Evolutionary conservation across 139 green algal species (phyloP).

Genomic region (Trebouxia sp.): DNA sequence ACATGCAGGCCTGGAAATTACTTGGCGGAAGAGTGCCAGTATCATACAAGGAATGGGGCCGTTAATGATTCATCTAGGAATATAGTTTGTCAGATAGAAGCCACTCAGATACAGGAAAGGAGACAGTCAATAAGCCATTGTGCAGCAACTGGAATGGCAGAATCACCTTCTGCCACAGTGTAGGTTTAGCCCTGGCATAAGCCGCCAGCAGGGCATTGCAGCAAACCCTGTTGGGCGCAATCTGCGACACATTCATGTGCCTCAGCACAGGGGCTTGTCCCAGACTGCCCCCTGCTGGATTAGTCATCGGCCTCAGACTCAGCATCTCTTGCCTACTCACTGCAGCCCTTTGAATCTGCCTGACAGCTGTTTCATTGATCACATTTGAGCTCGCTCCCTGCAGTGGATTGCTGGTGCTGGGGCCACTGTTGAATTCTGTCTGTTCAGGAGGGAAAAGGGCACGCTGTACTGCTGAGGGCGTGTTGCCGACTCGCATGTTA

Average conservation of each 20-base stretch:
- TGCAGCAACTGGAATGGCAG: background rate
- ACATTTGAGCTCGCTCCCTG: background rate
- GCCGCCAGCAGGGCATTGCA: conserved; percentile 89
- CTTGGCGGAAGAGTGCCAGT: too few species aligned
- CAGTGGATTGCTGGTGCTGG: background rate
- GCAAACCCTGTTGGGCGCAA: conserved; percentile 76
- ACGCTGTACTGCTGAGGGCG: background rate
- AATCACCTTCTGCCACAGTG: conserved; percentile 51
- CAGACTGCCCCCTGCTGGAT: background rate
- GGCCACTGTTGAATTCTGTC: too few species aligned
- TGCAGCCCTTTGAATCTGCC: conserved; percentile 4
- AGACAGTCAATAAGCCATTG: too few species aligned
- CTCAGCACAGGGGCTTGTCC: conserved; percentile 3
- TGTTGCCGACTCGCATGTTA: background rate
- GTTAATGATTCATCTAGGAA: too few species aligned
- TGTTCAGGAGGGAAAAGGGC: background rate
- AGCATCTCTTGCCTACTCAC: background rate
- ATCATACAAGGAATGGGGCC: too few species aligned
- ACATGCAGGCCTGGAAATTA: too few species aligned
- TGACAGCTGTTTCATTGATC: background rate
- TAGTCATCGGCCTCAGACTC: background rate
- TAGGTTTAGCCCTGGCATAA: conserved; percentile 74
- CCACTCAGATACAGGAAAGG: too few species aligned
- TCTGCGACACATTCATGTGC: conserved; percentile 31
- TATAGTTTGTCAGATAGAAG: too few species aligned